Evolutionary conservation across 2,329 filamentous ascomycete species (phyloP).

Genomic region (Graphium sp.): DNA sequence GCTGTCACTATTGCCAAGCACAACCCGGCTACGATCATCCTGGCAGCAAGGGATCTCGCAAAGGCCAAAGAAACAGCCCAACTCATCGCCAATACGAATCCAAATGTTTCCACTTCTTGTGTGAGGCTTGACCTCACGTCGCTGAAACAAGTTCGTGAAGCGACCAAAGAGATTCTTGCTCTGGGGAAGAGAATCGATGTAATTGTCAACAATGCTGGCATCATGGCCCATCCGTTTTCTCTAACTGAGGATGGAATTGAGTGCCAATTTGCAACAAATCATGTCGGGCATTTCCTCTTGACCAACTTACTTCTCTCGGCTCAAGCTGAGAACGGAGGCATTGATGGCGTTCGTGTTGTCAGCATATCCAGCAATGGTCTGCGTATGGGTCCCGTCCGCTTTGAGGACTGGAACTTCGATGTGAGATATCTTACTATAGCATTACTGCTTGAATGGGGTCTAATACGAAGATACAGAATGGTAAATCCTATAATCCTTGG

Average conservation of each 20-base stretch:
- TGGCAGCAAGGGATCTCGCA: constrained; percentile 21
- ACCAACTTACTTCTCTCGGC: constrained; percentile 20
- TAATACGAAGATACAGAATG: background rate
- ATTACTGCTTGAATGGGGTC: constrained; percentile 1
- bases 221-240: constrained; percentile 18
- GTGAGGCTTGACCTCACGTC: constrained; percentile 22
- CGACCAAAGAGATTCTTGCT: constrained; percentile 17
- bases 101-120: constrained; percentile 14
- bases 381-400: constrained; percentile 20
- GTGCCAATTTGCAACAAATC: constrained; percentile 17
- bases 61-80: constrained; percentile 21
- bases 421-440: constrained; percentile 9
- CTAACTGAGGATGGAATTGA: constrained; percentile 20
- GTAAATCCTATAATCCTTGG: constrained; percentile 8
- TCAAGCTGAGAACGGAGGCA: too few relatives aligned
- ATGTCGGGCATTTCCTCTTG: constrained; percentile 20
- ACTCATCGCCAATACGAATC: constrained; percentile 13
- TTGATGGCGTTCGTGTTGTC: constrained; percentile 19
- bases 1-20: constrained; percentile 18
- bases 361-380: constrained; percentile 26
- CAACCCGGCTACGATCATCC: constrained; percentile 21
- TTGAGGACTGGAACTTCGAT: constrained; percentile 24
- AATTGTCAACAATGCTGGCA: constrained; percentile 23
- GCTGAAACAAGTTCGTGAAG: constrained; percentile 18
- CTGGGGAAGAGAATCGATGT: too few relatives aligned